These are phyloP conservation scores for Curvularia sp. DNA, from an alignment of 2,329 filamentous ascomycete species.

Conservation along the genomic window DNA sequence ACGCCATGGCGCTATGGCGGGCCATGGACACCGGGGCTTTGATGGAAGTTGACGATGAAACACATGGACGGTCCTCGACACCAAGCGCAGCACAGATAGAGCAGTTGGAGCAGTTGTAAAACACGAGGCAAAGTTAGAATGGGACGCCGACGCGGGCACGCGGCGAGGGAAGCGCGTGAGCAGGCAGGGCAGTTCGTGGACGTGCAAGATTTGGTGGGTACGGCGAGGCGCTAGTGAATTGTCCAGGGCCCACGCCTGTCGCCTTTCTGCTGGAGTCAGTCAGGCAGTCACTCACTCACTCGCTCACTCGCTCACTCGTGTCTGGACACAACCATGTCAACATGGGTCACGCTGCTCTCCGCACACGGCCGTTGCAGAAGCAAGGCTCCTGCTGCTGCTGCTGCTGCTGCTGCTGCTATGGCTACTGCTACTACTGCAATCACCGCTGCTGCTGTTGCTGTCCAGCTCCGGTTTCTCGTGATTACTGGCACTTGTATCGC, in stretches of 20 bases:
- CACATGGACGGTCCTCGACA: background rate
- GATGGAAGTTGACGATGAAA: constrained; percentile 12
- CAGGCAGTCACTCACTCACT: background rate
- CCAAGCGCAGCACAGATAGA: background rate
- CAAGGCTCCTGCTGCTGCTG: background rate
- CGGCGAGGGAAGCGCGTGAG: constrained; percentile 6
- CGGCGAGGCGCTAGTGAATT: constrained; percentile 4
- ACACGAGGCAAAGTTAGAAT: constrained; percentile 8
- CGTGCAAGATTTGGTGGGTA: constrained; percentile 15
- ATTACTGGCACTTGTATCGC: no score
- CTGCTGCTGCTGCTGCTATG: background rate
- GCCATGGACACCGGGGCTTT: background rate
- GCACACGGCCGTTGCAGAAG: background rate
- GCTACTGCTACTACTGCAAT: no score
- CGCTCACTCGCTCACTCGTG: no score
- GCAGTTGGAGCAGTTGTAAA: constrained; percentile 10
- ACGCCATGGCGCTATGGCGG: constrained; percentile 1
- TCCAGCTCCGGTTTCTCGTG: no score
- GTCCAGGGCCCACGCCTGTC: constrained; percentile 2
- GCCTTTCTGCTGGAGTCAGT: background rate
- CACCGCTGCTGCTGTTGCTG: no score
- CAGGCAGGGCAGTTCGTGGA: constrained; percentile 2
- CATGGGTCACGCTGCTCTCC: background rate
- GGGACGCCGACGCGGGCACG: background rate
- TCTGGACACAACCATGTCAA: background rate